Evolutionary conservation across 495 filamentous ascomycete genomes (phyloP).

Genomic region (Daldinia concentrica): DNA sequence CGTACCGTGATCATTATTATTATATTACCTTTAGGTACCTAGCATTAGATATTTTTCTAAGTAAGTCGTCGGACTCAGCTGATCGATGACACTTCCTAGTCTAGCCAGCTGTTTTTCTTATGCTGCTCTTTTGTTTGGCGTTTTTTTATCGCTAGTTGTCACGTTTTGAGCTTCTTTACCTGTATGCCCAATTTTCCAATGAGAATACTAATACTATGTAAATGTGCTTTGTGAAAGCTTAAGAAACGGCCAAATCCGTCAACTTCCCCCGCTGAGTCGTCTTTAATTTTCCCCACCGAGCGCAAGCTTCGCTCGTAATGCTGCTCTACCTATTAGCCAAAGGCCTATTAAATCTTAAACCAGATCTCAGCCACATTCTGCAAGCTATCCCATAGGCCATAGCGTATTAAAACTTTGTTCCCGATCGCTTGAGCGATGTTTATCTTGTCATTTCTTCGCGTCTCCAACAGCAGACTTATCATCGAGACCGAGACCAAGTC

Average conservation of each 20-base stretch:
- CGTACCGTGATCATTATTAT: constrained; percentile 18
- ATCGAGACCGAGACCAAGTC: constrained; percentile 7
- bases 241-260: constrained; percentile 31
- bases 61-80: not conserved
- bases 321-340: constrained; percentile 12
- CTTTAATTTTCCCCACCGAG: constrained; percentile 23
- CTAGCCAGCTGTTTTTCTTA: not conserved
- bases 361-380: constrained; percentile 15
- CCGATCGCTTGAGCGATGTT: constrained; percentile 1
- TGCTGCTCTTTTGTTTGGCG: constrained; percentile 10
- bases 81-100: not conserved
- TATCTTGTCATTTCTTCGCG: constrained; percentile 1
- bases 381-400: constrained; percentile 4
- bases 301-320: constrained; percentile 37
- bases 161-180: constrained; percentile 24
- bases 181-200: constrained; percentile 30
- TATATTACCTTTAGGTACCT: no score
- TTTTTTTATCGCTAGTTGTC: constrained; percentile 20
- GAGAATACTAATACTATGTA: constrained; percentile 2
- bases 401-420: constrained; percentile 17
- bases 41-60: not conserved
- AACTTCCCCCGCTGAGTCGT: constrained; percentile 25
- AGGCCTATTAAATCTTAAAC: constrained; percentile 5
- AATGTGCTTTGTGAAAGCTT: constrained; percentile 27
- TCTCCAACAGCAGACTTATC: constrained; percentile 20